Base-by-base conservation (phyloP, 1,139 yeast species). In the Geotrichum cucujoidarum region DNA sequence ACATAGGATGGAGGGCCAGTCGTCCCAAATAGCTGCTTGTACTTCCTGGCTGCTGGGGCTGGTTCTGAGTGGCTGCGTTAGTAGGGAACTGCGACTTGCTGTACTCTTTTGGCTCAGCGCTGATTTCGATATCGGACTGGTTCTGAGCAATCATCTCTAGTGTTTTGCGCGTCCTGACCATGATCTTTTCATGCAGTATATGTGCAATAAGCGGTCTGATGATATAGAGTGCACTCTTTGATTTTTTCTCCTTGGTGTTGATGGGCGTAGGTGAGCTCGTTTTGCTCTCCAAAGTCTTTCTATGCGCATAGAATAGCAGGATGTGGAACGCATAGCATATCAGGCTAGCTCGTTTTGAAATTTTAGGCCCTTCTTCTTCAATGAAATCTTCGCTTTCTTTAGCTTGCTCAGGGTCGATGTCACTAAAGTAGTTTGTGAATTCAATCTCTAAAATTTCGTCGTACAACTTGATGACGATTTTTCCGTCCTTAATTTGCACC, bases 361-460 rank as follows among this genome's bases (percentile, higher is more conserved):
- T 40, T 14, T 43, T 20, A 14, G 29, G 46, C 20, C 13, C 51
- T 34, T 35, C 40, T 21, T 27, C 53, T 24, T 34, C 29, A 34
- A 40, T 43, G 2, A 40, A 41, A 14, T 31, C 51, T 11, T 51
- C 51, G 32, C 33, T 40, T 11, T 51, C 51, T 32, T 33, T 40
- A 7, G 34, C 13, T 11, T 27, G 30, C 10, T 43, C 39, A 30
- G 37, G 47, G 17, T 51, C 53, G 3, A 32, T 49, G n/a, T 34
- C 47, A 7, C 69, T 40, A 1, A 11, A 33, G 21, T 54, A 51
- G 25, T 75, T 70, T 11, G 81, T 73, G 14, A 79, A 73, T 55
- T 82, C 94, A 46, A 89, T 75, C 61, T 87, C 95, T 38, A 88
- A 71, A 25, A 77, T 72, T 55, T 82, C 84, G 53, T 84, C 80